Evolutionary conservation across 2,329 filamentous ascomycete genomes (phyloP), one percentile per base, ranked within the genome.

Genomic region (Alternaria panax): DNA sequence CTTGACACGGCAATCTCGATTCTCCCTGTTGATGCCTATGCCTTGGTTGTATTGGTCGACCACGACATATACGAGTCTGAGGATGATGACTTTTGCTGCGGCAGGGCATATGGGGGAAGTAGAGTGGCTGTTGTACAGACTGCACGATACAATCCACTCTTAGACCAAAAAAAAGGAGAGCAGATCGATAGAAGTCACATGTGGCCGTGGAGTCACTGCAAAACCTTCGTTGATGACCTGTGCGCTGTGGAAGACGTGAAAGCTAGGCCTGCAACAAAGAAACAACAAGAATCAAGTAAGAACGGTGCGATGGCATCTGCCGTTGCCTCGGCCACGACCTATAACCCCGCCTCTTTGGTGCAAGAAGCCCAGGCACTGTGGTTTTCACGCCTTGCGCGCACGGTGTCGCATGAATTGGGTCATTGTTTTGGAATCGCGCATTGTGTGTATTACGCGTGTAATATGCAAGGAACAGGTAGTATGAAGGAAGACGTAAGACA

Each of bases 391-490:
- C 2, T 86, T 81, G 52, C 84, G 83, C 50, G 68, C 6, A 75
- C 88, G 0, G 84, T 84, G 1, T 82, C 82, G 2, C 89, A 91
- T 69, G 89, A 92, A 68, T 75, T 91, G 0, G 86, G 87, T 0
- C 89, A 91, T 71, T 91, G 88, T 68, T 83, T 92, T 36, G 87
- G 85, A 1, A 60, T 92, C 14, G 88, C 75, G 7, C 89, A 92
- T 70, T 92, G 89, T 69, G 78, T 84, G 0, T 90, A 87, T 66
- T 89, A 87, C 64, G 86, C 87, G 0, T 90, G 87, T 64, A 80
- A 82, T 2, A 88, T 90, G 87, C 87, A 90, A 69, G 82, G 85
- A 5, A 87, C 85, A 0, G 82, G 83, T 0, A 80, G 82, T 1
- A 78, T 88, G 38, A 78, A 75, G 0, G 88, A 90, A 71, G 87